Conservation (phyloP, 208 protist genomes). For the Crithidia thermophila region DNA sequence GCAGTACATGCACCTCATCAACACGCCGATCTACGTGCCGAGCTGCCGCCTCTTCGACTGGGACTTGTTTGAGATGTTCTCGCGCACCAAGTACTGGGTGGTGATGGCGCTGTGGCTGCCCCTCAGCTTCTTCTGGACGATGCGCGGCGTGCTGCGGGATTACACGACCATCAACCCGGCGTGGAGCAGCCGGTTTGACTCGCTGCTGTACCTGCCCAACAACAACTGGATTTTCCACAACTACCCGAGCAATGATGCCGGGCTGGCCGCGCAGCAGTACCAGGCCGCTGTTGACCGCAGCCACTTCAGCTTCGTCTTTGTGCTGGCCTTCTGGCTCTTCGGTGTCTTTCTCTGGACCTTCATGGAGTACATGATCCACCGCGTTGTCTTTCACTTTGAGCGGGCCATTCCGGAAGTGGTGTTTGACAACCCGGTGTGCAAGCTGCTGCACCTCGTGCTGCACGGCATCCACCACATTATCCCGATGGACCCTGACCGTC, state of each 20-base stretch:
- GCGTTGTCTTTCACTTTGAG: conserved; percentile 54
- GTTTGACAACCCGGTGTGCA: conserved; percentile 44
- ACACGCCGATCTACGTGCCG: conserved; percentile 42
- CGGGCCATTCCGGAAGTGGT: conserved; percentile 20
- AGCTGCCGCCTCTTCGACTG: conserved; percentile 55
- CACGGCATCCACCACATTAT: conserved; percentile 66
- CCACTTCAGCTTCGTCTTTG: conserved; percentile 31
- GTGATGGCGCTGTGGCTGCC: conserved; percentile 48
- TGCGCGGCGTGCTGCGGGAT: conserved; percentile 43
- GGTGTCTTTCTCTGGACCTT: conserved; percentile 46
- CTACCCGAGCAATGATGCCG: conserved; percentile 30
- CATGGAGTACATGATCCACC: conserved; percentile 55
- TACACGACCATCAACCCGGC: conserved; percentile 24
- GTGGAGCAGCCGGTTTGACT: conserved; percentile 35
- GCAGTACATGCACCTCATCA: conserved; percentile 56
- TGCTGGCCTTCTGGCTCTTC: conserved; percentile 32
- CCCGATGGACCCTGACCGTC: conserved; percentile 59
- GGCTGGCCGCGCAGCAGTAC: conserved; percentile 34
- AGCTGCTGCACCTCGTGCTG: conserved; percentile 44
- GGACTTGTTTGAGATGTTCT: conserved; percentile 47
- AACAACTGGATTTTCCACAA: conserved; percentile 38
- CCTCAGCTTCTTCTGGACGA: conserved; percentile 41
- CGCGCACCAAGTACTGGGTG: conserved; percentile 52
- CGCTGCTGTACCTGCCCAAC: conserved; percentile 54
- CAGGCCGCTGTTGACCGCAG: conserved; percentile 25